Evolutionary conservation across 805 yeast species (phyloP).

Genomic region (Kodamaea laetipori): DNA sequence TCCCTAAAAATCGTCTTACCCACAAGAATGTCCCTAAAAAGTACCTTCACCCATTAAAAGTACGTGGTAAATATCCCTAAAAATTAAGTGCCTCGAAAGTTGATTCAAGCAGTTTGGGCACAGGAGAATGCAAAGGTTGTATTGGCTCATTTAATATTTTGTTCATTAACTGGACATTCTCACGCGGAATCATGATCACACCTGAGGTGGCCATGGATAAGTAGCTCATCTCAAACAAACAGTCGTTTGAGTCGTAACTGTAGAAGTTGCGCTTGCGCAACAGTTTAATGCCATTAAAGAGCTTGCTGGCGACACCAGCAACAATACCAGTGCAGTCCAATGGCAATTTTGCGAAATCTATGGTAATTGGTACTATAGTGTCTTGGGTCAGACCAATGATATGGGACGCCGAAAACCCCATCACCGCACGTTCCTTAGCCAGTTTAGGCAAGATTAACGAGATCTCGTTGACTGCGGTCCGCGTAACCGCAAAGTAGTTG

Average conservation of each 20-base stretch:
- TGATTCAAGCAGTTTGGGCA: slow-evolving; percentile 2
- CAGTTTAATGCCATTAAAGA: slow-evolving; percentile 36
- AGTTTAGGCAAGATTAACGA: slow-evolving; percentile 51
- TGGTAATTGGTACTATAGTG: slow-evolving; percentile 54
- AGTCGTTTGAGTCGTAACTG: slow-evolving; percentile 13
- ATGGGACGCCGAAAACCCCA: slow-evolving; percentile 43
- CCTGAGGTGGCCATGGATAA: slow-evolving; percentile 63
- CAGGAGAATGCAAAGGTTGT: slow-evolving; percentile 2
- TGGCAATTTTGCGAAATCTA: slow-evolving; percentile 56
- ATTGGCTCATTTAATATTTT: slow-evolving; percentile 16
- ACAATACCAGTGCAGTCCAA: slow-evolving; percentile 66
- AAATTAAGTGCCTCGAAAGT: slow-evolving; percentile 2
- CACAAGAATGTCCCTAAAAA: no score
- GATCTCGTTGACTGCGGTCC: slow-evolving; percentile 53
- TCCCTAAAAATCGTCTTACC: no score
- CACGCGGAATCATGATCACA: slow-evolving; percentile 59
- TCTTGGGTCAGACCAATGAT: slow-evolving; percentile 62
- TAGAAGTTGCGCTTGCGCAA: slow-evolving; percentile 13
- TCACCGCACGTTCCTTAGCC: slow-evolving; percentile 30
- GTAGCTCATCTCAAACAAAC: slow-evolving; percentile 54
- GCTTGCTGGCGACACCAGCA: slow-evolving; percentile 59
- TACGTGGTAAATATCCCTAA: background rate
- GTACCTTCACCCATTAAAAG: no score
- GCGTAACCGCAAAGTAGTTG: slow-evolving; percentile 53
- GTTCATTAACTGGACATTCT: slow-evolving; percentile 40